phyloP scores from a whole-genome alignment of 139 green algal genomes.

The Haematococcus lacustris region DNA sequence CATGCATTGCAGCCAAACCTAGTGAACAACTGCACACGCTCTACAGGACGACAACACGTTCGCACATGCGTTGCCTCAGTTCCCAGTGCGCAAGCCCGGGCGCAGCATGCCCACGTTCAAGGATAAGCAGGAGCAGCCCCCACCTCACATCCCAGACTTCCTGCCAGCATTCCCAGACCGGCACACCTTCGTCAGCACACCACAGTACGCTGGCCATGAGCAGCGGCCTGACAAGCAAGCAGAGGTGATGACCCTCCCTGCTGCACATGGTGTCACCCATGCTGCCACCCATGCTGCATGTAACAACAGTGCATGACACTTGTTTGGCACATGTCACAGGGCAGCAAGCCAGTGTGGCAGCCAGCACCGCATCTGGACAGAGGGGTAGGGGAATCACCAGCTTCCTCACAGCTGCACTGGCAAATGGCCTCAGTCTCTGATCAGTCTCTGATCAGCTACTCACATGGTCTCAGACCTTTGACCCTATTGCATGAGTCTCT shows the following conservation, averaged over 20 bases:
- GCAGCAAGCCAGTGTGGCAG: not conserved
- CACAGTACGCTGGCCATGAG: conserved; percentile 33
- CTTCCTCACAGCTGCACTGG: not conserved
- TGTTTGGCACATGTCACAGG: not conserved
- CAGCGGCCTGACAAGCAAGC: conserved; percentile 39
- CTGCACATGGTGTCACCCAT: not conserved
- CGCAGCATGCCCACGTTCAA: conserved; percentile 45
- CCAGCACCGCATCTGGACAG: too few species aligned
- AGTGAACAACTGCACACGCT: not conserved
- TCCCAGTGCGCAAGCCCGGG: conserved; percentile 41
- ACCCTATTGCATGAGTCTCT: not conserved
- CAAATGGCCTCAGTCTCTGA: not conserved
- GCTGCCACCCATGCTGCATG: not conserved
- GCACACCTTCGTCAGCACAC: conserved; percentile 66
- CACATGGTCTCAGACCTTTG: too few species aligned
- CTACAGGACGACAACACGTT: conserved; percentile 38
- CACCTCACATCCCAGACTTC: conserved; percentile 64
- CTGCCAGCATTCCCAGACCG: conserved; percentile 79
- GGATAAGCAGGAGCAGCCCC: conserved; percentile 45
- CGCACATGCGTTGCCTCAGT: conserved; percentile 53
- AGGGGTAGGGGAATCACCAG: not conserved
- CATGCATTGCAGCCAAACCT: not conserved
- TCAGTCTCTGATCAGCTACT: too few species aligned
- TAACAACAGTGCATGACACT: not conserved
- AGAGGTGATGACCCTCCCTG: conserved; percentile 22